These are phyloP conservation scores for Amanita thiersii DNA, from an alignment of 768 basidiomycete genomes.

Conservation along the genomic window DNA sequence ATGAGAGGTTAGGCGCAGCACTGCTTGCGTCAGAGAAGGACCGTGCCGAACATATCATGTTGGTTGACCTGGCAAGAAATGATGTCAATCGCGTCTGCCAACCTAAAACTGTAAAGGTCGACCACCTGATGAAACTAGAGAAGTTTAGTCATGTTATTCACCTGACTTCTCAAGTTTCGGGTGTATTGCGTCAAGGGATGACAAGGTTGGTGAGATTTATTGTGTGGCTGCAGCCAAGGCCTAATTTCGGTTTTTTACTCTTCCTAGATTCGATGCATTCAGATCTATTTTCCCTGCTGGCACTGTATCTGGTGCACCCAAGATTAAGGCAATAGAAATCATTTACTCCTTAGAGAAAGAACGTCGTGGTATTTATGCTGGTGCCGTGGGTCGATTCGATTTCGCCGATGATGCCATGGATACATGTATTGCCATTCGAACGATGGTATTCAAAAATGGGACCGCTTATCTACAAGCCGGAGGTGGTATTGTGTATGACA, in stretches of 20 bases:
- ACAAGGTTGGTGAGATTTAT: constrained; percentile 50
- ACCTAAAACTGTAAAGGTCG: constrained; percentile 92
- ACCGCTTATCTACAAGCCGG: constrained; percentile 91
- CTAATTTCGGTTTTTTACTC: constrained; percentile 7
- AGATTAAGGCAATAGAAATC: constrained; percentile 97
- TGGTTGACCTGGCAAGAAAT: constrained; percentile 95
- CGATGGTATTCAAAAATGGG: constrained; percentile 95
- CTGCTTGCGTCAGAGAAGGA: constrained; percentile 88
- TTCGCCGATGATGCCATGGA: constrained; percentile 95
- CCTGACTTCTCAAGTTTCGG: constrained; percentile 92
- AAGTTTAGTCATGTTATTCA: constrained; percentile 99
- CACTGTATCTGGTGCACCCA: constrained; percentile 97
- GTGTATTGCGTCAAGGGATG: constrained; percentile 69
- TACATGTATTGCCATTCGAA: constrained; percentile 97
- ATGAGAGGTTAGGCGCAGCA: constrained; percentile 64
- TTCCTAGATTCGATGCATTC: constrained; percentile 88
- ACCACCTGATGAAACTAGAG: constrained; percentile 87
- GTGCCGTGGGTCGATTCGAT: constrained; percentile 96
- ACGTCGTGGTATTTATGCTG: constrained; percentile 90
- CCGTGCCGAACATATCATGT: constrained; percentile 97
- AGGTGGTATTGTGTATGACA: constrained; percentile 96
- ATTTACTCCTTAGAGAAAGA: constrained; percentile 82
- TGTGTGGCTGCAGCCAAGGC: too few species aligned
- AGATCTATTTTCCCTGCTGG: constrained; percentile 98
- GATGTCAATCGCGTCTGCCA: constrained; percentile 97